Base-by-base conservation (phyloP, 768 basidiomycete species). In the Neoboletus brunneissimus region DNA sequence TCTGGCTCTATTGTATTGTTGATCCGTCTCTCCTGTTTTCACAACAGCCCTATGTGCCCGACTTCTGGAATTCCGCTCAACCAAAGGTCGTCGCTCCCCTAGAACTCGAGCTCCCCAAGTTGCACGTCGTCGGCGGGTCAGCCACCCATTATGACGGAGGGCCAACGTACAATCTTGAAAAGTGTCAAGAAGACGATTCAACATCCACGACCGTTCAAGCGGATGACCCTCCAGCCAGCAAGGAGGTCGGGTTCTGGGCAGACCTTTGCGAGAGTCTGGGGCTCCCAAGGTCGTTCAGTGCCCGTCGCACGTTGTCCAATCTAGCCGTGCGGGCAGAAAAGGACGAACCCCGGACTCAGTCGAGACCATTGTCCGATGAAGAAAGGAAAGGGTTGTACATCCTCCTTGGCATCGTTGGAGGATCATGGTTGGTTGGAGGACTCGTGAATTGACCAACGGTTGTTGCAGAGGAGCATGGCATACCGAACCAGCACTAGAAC, bases 51-150 rank as follows among this genome's bases (percentile, higher is more conserved):
- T 81, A 79, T 66, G 65, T 79, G 1, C 80, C 79, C 34, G 85
- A 87, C 73, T 78, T 83, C 61, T 86, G 81, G 79, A 73, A 78
- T 40, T 80, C 84, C 1, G 76, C 77, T n/a, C 70, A 68, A 59
- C 72, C 43, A 69, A 77, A 61, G 63, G 70, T 43, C 41, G 69
- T 41, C 35, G 59, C 56, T 56, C 68, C 67, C 35, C 52, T 62
- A 9, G 60, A 72, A 32, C 60, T 60, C 1, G 66, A 53, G 41
- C 65, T 54, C 22, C 82, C 81, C 42, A 83, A 82, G 65, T 69
- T 86, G 54, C 68, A 81, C 38, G 76, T 82, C 48, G 76, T 84
- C 38, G 72, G 79, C 11, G 79, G 79, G 2, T 72, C 77, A 2
- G 69, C 71, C 22, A 79, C 79, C 9, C 80, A 81, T 59, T 72